A percentile compares a stretch with the other conserved stretches of the same genome.
These are phyloP conservation scores for Fusarium albidum DNA, from an alignment of 2,329 filamentous ascomycete species.

Conservation along the genomic window DNA sequence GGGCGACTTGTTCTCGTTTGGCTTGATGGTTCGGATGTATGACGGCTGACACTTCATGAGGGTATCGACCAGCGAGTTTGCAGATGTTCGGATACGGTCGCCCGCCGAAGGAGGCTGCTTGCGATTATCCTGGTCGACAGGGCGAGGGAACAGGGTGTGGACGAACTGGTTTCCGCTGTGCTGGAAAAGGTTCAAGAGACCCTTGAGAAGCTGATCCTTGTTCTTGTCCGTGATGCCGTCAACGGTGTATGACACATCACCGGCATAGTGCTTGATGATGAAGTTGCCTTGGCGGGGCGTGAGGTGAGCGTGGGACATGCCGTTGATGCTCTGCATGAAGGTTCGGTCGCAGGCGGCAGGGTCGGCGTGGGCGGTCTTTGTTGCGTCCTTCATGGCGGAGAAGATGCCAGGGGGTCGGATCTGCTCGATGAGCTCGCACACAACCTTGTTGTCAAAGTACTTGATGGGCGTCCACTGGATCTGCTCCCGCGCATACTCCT, in stretches of 20 bases:
- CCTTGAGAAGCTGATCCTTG: constrained; percentile 96
- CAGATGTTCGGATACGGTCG: constrained; percentile 94
- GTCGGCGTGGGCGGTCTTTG: constrained; percentile 97
- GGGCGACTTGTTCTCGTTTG: constrained; percentile 98
- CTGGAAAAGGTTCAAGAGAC: constrained; percentile 85
- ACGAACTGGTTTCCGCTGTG: constrained; percentile 86
- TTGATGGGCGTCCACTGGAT: constrained; percentile 99
- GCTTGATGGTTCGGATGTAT: constrained; percentile 99
- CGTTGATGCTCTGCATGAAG: constrained; percentile 92
- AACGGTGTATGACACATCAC: constrained; percentile 93
- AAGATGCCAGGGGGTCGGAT: constrained; percentile 90
- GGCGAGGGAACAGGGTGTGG: constrained; percentile 87
- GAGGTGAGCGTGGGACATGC: constrained; percentile 90
- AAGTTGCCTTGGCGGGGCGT: constrained; percentile 94
- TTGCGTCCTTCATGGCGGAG: constrained; percentile 95
- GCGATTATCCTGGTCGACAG: constrained; percentile 95
- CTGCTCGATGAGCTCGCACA: constrained; percentile 96
- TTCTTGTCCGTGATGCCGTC: constrained; percentile 99
- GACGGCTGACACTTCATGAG: constrained; percentile 97
- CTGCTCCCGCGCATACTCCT: constrained; percentile 94
- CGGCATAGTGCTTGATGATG: constrained; percentile 98
- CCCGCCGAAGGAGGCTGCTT: constrained; percentile 93
- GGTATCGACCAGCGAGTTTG: constrained; percentile 93
- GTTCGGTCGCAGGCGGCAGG: constrained; percentile 93
- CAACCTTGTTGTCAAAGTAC: constrained; percentile 99